Percentiles rank a stretch among this genome's conserved stretches.
These are phyloP conservation scores for Boletus subluridellus DNA, from an alignment of 1,284 basidiomycete species.

Conservation along the genomic window DNA sequence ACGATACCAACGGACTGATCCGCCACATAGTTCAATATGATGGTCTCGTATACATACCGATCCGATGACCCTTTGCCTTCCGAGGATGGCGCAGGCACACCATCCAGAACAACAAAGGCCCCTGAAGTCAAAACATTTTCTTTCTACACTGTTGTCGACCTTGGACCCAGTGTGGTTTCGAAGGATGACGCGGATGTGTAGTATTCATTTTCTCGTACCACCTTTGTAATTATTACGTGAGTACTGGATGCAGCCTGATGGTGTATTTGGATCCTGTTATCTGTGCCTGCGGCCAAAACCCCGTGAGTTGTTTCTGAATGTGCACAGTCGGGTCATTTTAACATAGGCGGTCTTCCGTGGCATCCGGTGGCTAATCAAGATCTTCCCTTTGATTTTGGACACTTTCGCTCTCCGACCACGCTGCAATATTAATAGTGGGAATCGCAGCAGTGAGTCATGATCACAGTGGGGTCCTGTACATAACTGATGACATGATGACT, in stretches of 20 bases:
- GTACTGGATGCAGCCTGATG: not conserved
- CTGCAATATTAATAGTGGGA: not conserved
- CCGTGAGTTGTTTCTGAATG: not conserved
- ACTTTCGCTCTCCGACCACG: not conserved
- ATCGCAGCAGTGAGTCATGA: not conserved
- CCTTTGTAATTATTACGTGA: constrained; percentile 1
- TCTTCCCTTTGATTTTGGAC: not conserved
- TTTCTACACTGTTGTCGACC: constrained; percentile 78
- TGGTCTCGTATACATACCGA: constrained; percentile 88
- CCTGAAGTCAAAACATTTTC: constrained; percentile 81
- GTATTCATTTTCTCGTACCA: not conserved
- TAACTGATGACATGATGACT: too few relatives aligned
- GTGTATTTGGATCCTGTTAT: not conserved
- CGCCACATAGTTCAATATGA: constrained; percentile 76
- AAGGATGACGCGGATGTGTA: constrained; percentile 46
- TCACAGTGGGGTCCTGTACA: too few relatives aligned
- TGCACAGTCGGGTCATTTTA: not conserved
- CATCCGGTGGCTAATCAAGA: not conserved
- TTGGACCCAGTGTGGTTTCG: constrained; percentile 65
- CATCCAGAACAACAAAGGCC: constrained; percentile 43
- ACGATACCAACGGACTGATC: not conserved
- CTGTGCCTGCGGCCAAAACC: not conserved
- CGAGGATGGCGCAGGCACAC: constrained; percentile 52
- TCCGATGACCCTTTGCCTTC: constrained; percentile 75
- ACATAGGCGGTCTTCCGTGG: not conserved